Conservation (phyloP, 2,329 filamentous ascomycete genomes). For the Pseudogymnoascus sp. region DNA sequence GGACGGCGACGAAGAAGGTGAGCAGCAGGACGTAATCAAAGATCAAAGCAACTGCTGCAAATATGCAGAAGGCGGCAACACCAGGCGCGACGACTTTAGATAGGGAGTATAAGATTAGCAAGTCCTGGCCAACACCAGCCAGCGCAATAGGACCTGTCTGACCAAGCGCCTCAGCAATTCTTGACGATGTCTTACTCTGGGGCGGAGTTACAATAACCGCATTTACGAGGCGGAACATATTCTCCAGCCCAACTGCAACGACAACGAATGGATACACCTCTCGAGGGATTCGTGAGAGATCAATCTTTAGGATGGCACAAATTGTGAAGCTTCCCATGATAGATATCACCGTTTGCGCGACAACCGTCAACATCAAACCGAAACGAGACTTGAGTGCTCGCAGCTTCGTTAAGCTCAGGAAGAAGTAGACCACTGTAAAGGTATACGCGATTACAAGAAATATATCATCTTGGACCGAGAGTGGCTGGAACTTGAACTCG, state of each 20-base stretch:
- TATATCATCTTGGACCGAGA: slow-evolving; percentile 57
- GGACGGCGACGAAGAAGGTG: slow-evolving; percentile 71
- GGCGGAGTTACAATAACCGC: slow-evolving; percentile 64
- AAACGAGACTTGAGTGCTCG: slow-evolving; percentile 68
- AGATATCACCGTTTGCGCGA: slow-evolving; percentile 61
- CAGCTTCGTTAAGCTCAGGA: slow-evolving; percentile 58
- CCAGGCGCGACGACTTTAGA: slow-evolving; percentile 60
- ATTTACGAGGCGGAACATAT: slow-evolving; percentile 71
- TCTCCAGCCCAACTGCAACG: slow-evolving; percentile 67
- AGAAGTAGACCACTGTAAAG: slow-evolving; percentile 55
- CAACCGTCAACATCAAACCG: slow-evolving; percentile 62
- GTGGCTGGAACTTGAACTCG: slow-evolving; percentile 70
- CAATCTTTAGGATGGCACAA: slow-evolving; percentile 66
- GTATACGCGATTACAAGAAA: slow-evolving; percentile 58
- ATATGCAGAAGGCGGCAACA: slow-evolving; percentile 67
- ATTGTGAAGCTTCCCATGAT: slow-evolving; percentile 74
- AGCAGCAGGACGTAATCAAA: slow-evolving; percentile 73
- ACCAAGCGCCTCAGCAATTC: slow-evolving; percentile 67
- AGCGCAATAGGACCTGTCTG: slow-evolving; percentile 63
- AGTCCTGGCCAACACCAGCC: slow-evolving; percentile 59
- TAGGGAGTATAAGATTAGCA: slow-evolving; percentile 56
- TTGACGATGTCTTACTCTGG: slow-evolving; percentile 57
- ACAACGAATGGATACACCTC: slow-evolving; percentile 71
- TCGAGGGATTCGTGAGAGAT: slow-evolving; percentile 65
- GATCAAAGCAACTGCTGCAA: slow-evolving; percentile 64